Evolutionary conservation across 2,329 filamentous ascomycete genomes (phyloP), one percentile per base, ranked within the genome.

Genomic region (Thielaviopsis populi): DNA sequence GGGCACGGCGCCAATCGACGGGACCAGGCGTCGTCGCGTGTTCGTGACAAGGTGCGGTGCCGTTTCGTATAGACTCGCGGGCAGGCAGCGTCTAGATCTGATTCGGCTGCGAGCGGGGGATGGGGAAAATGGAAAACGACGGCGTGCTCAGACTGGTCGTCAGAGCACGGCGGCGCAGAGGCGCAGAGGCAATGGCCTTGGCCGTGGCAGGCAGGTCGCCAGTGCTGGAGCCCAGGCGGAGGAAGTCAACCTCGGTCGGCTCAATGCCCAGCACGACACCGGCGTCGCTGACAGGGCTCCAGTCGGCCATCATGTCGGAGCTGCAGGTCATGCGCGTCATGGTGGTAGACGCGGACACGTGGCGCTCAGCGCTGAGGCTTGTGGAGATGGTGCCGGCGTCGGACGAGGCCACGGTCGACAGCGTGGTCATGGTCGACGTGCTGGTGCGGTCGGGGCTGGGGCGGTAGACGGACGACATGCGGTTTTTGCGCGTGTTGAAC

Each of bases 291-390:
- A 37, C 67, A 58, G 40, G 30, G 50, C 41, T 68, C 69, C 59
- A 65, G 42, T 30, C 58, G 46, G 17, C 70, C 43, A 72, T 65
- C 33, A 69, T 69, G 41, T 75, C 75, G 7, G 69, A 68, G 3
- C 80, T 84, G 69, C 80, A 75, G 4, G 79, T 77, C 4, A 80
- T 83, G 65, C 80, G 74, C 46, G 78, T 78, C 0, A 81, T 82
- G 66, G 78, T 78, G 10, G 76, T 78, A 3, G 81, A 83, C 30
- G 77, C 76, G 13, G 81, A 84, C 59, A 77, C 75, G 58, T 66
- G 64, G 70, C 83, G 80, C 30, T 79, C 79, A 65, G 78, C 77
- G 60, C 74, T 77, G 56, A 74, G 77, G 19, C 77, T 79, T 33
- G 75, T 74, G 1, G 79, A 79, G 24, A 65, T 41, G 17, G 65